Evolutionary conservation across 352 stramenopile species (phyloP).

Genomic region (Globisporangium canariense): DNA sequence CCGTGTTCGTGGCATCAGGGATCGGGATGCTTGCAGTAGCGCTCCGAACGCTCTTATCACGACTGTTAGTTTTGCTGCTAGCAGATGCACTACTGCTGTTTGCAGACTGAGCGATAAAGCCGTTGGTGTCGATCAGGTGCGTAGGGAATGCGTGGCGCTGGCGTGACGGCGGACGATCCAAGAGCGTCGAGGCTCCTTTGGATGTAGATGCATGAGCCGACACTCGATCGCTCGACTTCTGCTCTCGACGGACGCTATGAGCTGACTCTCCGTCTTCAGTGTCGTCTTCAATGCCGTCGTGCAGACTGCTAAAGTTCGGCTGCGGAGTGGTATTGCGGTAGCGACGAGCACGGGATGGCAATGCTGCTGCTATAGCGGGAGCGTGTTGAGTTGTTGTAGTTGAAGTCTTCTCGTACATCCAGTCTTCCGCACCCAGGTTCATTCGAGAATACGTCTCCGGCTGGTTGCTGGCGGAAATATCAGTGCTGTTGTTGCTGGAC

Average conservation of each 20-base stretch:
- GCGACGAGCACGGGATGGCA: slow-evolving; percentile 27
- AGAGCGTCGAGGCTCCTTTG: not conserved
- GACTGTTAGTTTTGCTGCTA: slow-evolving; percentile 12
- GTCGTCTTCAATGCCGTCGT: not conserved
- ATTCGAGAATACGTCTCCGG: not conserved
- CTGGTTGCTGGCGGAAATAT: not conserved
- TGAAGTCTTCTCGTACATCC: slow-evolving; percentile 1
- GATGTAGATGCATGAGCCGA: not conserved
- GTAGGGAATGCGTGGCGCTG: slow-evolving; percentile 78
- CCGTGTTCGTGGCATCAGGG: slow-evolving; percentile 12
- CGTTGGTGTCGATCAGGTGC: slow-evolving; percentile 56
- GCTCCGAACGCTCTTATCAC: slow-evolving; percentile 16
- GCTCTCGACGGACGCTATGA: not conserved
- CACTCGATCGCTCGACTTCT: not conserved
- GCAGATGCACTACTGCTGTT: not conserved
- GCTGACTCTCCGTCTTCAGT: not conserved
- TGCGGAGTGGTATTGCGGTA: slow-evolving; percentile 25
- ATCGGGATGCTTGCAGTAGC: slow-evolving; percentile 6
- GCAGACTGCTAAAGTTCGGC: slow-evolving; percentile 22
- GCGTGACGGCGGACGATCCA: slow-evolving; percentile 60
- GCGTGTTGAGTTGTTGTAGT: not conserved
- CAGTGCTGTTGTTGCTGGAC: not conserved
- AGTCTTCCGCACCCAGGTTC: not conserved
- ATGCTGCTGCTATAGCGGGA: not conserved
- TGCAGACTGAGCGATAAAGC: slow-evolving; percentile 18